Evolutionary conservation across 306 rosid species (phyloP), one percentile per base, ranked within the genome.

Genomic region (Vigna reflexopilosa): DNA sequence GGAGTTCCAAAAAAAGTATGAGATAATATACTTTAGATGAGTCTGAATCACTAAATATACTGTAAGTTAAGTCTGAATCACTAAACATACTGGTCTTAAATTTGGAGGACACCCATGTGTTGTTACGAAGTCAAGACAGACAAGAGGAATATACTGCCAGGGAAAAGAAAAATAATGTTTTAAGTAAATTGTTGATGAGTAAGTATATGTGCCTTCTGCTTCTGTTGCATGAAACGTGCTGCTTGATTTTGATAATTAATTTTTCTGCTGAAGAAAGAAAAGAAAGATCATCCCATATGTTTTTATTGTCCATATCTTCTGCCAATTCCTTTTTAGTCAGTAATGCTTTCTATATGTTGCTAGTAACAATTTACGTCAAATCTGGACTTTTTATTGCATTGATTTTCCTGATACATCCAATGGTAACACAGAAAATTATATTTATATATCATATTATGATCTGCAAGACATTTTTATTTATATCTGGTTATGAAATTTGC

Each of bases 401-500:
- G 44, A 63, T 80, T 80, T 63, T 51, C 26, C 28, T n/a, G 48
- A 72, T 40, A 40, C 36, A 40, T 67, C 59, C 38, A 40, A 15
- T 62, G 44, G 58, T 28, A 17, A 70, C 47, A 40, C 19, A 38
- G 7, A 32, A 10, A 9, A 36, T 9, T 24, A 74, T 10, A 47
- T 54, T 71, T 24, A n/a, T 74, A 32, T 50, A 62, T 63, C 45
- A 36, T 77, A 19, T 70, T 19, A 20, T 64, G 61, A n/a, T 40
- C 65, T 67, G 45, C 30, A 55, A 55, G 17, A 26, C 65, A 4
- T 72, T 48, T 57, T 55, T 38, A 24, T 57, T 84, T 50, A 40
- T 59, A n/a, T 55, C 68, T 66, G 67, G 67, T 79, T 58, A 45
- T 54, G 75, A 80, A 72, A 15, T 73, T 76, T 49, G 9, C 22